Evolutionary conservation across 192 early-diverging fungal species (phyloP).

Genomic region (Phycomyces nitens): DNA sequence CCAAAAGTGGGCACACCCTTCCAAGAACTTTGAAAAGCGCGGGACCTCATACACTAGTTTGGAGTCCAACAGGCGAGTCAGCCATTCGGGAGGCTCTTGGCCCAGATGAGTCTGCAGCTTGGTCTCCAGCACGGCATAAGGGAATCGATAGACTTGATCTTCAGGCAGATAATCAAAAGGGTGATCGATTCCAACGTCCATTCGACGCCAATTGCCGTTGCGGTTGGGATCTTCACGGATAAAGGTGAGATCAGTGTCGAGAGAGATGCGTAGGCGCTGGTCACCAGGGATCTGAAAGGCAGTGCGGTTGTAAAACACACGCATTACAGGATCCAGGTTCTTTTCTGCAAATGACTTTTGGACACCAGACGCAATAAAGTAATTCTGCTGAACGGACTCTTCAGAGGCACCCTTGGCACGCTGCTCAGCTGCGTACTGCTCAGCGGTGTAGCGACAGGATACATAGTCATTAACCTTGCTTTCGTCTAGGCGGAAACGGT

Average conservation of each 20-base stretch:
- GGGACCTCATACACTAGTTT: slow-evolving; percentile 43
- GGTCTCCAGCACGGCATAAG: slow-evolving; percentile 86
- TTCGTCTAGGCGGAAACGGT: slow-evolving; percentile 89
- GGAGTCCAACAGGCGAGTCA: slow-evolving; percentile 62
- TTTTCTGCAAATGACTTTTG: slow-evolving; percentile 55
- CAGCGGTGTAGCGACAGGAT: slow-evolving; percentile 59
- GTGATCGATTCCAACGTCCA: slow-evolving; percentile 73
- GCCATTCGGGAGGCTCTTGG: slow-evolving; percentile 76
- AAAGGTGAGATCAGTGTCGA: slow-evolving; percentile 94
- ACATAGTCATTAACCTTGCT: slow-evolving; percentile 84
- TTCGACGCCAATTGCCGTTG: slow-evolving; percentile 86
- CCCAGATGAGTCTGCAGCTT: slow-evolving; percentile 84
- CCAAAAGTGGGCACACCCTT: slow-evolving; percentile 43
- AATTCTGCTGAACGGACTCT: slow-evolving; percentile 29
- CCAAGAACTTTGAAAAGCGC: slow-evolving; percentile 45
- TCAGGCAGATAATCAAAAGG: slow-evolving; percentile 81
- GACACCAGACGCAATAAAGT: slow-evolving; percentile 41
- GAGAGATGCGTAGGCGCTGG: slow-evolving; percentile 84
- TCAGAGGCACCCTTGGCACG: slow-evolving; percentile 6
- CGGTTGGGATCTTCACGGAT: slow-evolving; percentile 87
- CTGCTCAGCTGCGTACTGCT: slow-evolving; percentile 12
- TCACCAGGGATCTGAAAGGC: slow-evolving; percentile 99
- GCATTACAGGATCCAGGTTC: slow-evolving; percentile 59
- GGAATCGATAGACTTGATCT: slow-evolving; percentile 61
- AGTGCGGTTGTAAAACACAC: slow-evolving; percentile 95